Base-by-base conservation (phyloP, 441 rosid genomes). In the Adansonia madagascariensis region DNA sequence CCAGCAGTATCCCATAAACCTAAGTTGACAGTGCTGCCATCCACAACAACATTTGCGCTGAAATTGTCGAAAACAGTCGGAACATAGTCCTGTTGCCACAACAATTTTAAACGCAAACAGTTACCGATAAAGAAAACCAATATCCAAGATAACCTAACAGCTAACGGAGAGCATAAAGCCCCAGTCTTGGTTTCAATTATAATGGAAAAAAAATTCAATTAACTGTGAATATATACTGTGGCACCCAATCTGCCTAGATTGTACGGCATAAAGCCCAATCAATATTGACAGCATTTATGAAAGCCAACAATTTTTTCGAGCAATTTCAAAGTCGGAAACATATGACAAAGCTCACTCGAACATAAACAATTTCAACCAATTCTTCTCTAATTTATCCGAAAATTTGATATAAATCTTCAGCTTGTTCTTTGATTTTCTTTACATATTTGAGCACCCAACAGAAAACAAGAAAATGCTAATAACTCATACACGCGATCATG, bases 1-100 rank as follows among this genome's bases (percentile, higher is more conserved):
- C 96, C 96, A 18, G 94, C 93, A 63, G 94, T 89, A 79, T 93
- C 94, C 94, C 94, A 91, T 64, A 90, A 82, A 18, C 92, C 94
- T 53, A 91, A 82, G 85, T 93, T 91, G 73, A 91, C 90, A 6
- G 93, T 93, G 82, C 84, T 86, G 68, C 97, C 95, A 83, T 93
- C 91, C 69, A 92, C 97, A 53, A 90, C 94, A 67, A 93, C 93
- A 86, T 90, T 90, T 78, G 96, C 96, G 80, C 96, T 91, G 88
- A 93, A 91, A 82, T 91, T 90, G 85, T 91, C 95, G 81, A 91
- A 93, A 71, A 90, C 95, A 24, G 97, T 91, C 1, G 93, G 92
- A 41, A 91, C 94, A 82, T 91, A 93, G 75, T 91, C 97, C 97
- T 94, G 92, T 78, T 76, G 14, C 71, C 77, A 74, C 61, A 78